phyloP scores from a whole-genome alignment of 495 filamentous ascomycete species.

The Penicillium coffeae region DNA sequence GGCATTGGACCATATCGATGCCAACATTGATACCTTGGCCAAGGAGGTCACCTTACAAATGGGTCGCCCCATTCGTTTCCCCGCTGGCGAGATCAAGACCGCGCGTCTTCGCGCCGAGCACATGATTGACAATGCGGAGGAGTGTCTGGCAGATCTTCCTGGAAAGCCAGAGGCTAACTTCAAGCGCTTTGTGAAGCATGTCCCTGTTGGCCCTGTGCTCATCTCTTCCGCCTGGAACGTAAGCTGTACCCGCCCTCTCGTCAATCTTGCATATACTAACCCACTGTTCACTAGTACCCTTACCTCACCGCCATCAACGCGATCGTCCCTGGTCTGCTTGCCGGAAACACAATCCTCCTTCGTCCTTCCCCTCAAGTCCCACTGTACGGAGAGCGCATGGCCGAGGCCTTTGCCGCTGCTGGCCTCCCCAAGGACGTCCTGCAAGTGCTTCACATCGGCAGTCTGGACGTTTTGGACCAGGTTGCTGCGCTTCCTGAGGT shows the following conservation, averaged over 20 bases:
- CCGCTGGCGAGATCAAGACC: conserved; percentile 76
- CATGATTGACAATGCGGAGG: conserved; percentile 72
- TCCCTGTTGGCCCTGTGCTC: conserved; percentile 78
- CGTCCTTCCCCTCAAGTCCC: conserved; percentile 94
- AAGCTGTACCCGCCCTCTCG: conserved; percentile 27
- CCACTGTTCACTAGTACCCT: conserved; percentile 62
- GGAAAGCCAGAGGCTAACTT: conserved; percentile 82
- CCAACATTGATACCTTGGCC: conserved; percentile 72
- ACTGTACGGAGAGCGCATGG: conserved; percentile 77
- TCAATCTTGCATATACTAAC: conserved; percentile 2
- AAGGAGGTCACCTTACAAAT: conserved; percentile 87
- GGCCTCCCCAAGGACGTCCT: conserved; percentile 78
- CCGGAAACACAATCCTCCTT: conserved; percentile 84
- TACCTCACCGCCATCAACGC: conserved; percentile 91
- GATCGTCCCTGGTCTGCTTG: conserved; percentile 79
- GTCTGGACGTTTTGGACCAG: conserved; percentile 64
- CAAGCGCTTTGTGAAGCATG: conserved; percentile 81
- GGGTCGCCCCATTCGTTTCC: conserved; percentile 88
- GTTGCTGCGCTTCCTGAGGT: conserved; percentile 74
- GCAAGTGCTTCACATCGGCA: conserved; percentile 84
- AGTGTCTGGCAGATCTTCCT: conserved; percentile 59
- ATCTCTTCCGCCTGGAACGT: conserved; percentile 95
- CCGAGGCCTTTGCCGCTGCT: conserved; percentile 70
- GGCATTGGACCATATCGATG: conserved; percentile 63
- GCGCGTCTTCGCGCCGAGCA: conserved; percentile 80